A percentile compares a stretch with the other conserved stretches of the same genome.
Evolutionary conservation across 129 eudicot genomes (phyloP).

Genomic region (Scalesia atractyloides): DNA sequence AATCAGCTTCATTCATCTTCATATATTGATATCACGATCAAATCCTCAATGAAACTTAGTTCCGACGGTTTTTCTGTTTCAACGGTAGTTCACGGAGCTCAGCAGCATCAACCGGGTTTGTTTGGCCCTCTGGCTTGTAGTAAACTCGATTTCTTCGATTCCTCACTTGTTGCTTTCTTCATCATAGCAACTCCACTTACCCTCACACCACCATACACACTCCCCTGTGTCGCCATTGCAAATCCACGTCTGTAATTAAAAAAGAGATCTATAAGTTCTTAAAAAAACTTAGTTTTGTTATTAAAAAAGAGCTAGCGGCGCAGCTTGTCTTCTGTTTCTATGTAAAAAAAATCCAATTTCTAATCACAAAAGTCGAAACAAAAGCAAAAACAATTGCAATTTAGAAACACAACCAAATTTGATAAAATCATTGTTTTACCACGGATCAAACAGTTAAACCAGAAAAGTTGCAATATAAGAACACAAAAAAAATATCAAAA

Average conservation of each 20-base stretch:
- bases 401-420: too few species aligned
- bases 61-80: conserved; percentile 40
- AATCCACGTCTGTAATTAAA: conserved; percentile 50
- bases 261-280: too few species aligned
- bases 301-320: too few species aligned
- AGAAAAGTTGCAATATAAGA: too few species aligned
- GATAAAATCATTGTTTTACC: too few species aligned
- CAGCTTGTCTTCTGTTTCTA: too few species aligned
- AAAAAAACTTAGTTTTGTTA: too few species aligned
- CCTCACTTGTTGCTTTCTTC: conserved; percentile 46
- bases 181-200: conserved; percentile 43
- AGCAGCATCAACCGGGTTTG: conserved; percentile 43
- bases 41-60: not conserved
- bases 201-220: conserved; percentile 34
- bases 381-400: too few species aligned
- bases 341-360: too few species aligned
- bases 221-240: conserved; percentile 44
- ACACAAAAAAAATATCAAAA: too few species aligned
- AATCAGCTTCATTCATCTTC: conserved; percentile 18
- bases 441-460: too few species aligned
- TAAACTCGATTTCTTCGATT: conserved; percentile 41
- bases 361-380: too few species aligned
- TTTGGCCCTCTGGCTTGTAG: conserved; percentile 63
- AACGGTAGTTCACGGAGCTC: conserved; percentile 54
- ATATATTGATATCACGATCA: not conserved